Evolutionary conservation across 306 rosid species (phyloP).

Genomic region (Fragaria iinumae): DNA sequence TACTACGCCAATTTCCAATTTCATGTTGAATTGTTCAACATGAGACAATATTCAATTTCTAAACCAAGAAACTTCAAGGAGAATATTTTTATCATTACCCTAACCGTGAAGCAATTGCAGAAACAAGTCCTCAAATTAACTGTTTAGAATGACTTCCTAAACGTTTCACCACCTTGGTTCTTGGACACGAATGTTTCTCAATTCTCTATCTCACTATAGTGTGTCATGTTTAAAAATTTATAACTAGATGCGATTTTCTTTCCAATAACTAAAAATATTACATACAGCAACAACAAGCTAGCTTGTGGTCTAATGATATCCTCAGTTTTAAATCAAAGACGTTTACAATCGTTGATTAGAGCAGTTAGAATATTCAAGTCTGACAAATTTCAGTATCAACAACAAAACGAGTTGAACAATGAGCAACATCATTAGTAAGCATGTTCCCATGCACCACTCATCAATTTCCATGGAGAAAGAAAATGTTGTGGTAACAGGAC

Average conservation of each 20-base stretch:
- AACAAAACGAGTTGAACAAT: background rate
- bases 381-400: no score
- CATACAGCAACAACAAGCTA: background rate
- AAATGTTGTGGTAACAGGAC: background rate
- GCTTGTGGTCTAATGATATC: background rate
- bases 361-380: no score
- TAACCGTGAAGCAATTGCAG: background rate
- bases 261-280: no score
- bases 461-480: background rate
- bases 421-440: background rate
- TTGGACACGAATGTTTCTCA: background rate
- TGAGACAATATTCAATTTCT: background rate
- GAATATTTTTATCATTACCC: background rate
- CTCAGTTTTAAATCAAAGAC: background rate
- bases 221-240: no score
- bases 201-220: background rate
- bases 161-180: background rate
- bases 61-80: background rate
- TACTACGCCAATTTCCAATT: background rate
- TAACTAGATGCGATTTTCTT: no score
- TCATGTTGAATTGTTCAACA: background rate
- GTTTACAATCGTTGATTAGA: background rate
- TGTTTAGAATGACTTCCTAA: background rate
- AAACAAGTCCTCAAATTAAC: background rate
- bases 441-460: background rate